Conservation (phyloP, 106 monocot species). For the Posidonia australis region DNA sequence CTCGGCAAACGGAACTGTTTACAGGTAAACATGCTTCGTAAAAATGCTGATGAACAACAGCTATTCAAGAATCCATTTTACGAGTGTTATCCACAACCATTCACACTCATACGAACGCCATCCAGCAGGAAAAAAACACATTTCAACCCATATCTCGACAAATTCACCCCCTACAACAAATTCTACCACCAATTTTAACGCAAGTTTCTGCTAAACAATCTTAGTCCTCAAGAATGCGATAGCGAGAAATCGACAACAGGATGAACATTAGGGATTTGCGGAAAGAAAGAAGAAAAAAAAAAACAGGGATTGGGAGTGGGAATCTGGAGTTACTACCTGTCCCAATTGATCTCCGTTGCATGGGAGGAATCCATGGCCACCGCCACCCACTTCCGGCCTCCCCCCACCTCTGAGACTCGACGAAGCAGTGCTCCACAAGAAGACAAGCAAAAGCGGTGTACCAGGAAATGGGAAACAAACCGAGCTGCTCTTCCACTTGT, state of each 20-base stretch:
- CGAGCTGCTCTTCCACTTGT: no score
- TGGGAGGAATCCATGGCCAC: constrained; percentile 17
- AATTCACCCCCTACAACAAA: neutral
- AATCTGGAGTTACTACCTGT: constrained; percentile 42
- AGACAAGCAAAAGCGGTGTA: no score
- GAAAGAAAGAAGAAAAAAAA: neutral
- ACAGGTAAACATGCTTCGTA: no score
- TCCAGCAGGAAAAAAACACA: neutral
- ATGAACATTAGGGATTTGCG: no score
- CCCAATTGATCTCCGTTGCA: constrained; percentile 57
- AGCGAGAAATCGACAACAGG: neutral
- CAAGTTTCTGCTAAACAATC: neutral
- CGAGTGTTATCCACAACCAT: no score
- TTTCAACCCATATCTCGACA: neutral
- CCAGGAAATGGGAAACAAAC: no score
- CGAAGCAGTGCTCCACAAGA: no score
- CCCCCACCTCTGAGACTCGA: neutral
- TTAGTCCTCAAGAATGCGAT: neutral
- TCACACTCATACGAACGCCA: no score
- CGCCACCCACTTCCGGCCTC: neutral
- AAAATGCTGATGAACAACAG: no score
- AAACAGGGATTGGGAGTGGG: neutral
- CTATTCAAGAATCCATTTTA: no score
- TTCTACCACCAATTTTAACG: neutral
- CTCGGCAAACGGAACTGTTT: no score